Percentiles rank a stretch among this genome's conserved stretches.
phyloP scores from a whole-genome alignment of 2,329 filamentous ascomycete species.

The Diplodia mutila region DNA sequence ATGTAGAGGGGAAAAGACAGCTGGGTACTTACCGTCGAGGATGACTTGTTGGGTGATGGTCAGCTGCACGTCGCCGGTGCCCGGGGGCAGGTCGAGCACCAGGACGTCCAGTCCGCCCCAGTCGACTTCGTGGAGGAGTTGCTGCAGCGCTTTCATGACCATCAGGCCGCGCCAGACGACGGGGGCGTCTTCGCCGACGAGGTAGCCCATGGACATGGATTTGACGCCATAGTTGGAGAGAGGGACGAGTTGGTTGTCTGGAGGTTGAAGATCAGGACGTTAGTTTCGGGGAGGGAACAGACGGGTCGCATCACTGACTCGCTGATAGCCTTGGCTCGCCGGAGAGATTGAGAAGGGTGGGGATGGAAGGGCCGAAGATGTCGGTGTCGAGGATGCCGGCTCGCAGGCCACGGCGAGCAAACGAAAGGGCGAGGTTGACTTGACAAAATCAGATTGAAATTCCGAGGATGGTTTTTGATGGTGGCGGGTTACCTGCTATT shows the following conservation, averaged over 20 bases:
- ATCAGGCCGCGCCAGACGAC: constrained; percentile 96
- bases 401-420: constrained; percentile 79
- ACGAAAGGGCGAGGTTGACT: constrained; percentile 82
- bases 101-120: constrained; percentile 90
- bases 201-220: constrained; percentile 98
- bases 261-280: background rate
- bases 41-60: constrained; percentile 95
- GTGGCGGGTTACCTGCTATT: constrained; percentile 65
- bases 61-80: constrained; percentile 92
- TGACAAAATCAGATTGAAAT: background rate
- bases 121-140: constrained; percentile 91
- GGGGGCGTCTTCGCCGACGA: constrained; percentile 77
- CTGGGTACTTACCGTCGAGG: constrained; percentile 62
- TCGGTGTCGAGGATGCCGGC: constrained; percentile 92
- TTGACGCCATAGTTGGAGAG: constrained; percentile 94
- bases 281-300: background rate
- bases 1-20: too few relatives aligned
- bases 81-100: constrained; percentile 88
- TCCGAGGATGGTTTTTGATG: background rate
- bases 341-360: constrained; percentile 81
- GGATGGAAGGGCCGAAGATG: constrained; percentile 94
- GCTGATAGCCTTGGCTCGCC: constrained; percentile 76
- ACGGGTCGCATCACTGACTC: constrained; percentile 57
- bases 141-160: constrained; percentile 96
- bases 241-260: constrained; percentile 80